Conservation (phyloP, 768 basidiomycete genomes). For the Lentinula sp. region DNA sequence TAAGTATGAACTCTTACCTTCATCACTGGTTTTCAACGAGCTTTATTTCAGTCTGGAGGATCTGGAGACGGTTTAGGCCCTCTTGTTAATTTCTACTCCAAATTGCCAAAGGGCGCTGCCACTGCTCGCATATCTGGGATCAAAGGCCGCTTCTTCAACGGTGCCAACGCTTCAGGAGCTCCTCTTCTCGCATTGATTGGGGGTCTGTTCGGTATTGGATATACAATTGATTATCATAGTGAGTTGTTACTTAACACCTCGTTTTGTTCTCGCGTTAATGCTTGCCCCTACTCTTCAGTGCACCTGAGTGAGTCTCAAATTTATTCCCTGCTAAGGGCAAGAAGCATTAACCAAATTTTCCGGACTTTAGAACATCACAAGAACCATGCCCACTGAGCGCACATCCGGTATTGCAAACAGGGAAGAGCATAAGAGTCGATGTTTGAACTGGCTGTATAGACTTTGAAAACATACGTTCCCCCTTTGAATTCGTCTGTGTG, state of each 20-base stretch:
- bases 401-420: not conserved
- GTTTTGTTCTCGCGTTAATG: not conserved
- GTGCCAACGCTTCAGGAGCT: constrained; percentile 75
- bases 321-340: not conserved
- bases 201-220: constrained; percentile 70
- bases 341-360: not conserved
- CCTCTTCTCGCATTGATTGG: constrained; percentile 61
- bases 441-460: not conserved
- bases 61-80: constrained; percentile 75
- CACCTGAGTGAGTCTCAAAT: constrained; percentile 63
- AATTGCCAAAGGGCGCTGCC: constrained; percentile 86
- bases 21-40: constrained; percentile 6
- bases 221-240: constrained; percentile 90
- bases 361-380: constrained; percentile 72
- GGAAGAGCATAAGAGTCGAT: not conserved
- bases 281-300: constrained; percentile 39
- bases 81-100: constrained; percentile 94
- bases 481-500: not conserved
- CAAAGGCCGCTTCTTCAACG: constrained; percentile 78
- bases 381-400: constrained; percentile 72
- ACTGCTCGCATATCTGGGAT: constrained; percentile 59
- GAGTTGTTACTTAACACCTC: constrained; percentile 27
- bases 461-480: not conserved
- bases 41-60: constrained; percentile 58
- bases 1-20: constrained; percentile 30